Evolutionary conservation across 768 basidiomycete species (phyloP).

Genomic region (Tulasnella sp.): DNA sequence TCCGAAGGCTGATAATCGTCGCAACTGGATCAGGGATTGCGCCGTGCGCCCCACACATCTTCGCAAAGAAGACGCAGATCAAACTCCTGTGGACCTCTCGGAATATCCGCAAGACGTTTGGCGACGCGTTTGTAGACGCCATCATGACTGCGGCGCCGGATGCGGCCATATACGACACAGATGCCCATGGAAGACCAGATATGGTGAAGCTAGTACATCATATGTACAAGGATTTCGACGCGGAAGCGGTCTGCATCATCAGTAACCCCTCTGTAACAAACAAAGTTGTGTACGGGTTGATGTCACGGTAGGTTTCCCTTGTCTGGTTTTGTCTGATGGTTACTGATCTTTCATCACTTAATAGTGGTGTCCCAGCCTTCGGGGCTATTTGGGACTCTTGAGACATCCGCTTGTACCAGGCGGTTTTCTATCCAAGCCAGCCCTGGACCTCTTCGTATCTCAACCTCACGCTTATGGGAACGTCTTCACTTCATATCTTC

Average conservation of each 20-base stretch:
- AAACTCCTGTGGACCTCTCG: slow-evolving; percentile 47
- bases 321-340: not conserved
- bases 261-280: slow-evolving; percentile 10
- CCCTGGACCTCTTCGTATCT: not conserved
- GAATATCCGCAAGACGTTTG: slow-evolving; percentile 50
- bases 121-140: slow-evolving; percentile 45
- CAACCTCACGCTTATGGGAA: too few relatives aligned
- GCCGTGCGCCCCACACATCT: slow-evolving; percentile 45
- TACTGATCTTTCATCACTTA: not conserved
- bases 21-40: slow-evolving; percentile 47
- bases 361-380: slow-evolving; percentile 15
- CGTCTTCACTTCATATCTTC: too few relatives aligned
- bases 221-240: slow-evolving; percentile 13
- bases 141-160: slow-evolving; percentile 33
- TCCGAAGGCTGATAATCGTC: slow-evolving; percentile 13
- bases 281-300: slow-evolving; percentile 17
- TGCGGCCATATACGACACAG: slow-evolving; percentile 16
- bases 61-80: slow-evolving; percentile 28
- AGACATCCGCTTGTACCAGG: not conserved
- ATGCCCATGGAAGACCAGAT: slow-evolving; percentile 12
- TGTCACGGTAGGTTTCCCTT: not conserved
- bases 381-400: slow-evolving; percentile 16
- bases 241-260: slow-evolving; percentile 17
- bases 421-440: not conserved
- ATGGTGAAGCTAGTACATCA: slow-evolving; percentile 24